Evolutionary conservation across 495 filamentous ascomycete species (phyloP).

Genomic region (Hypoxylon lienhwacheense): DNA sequence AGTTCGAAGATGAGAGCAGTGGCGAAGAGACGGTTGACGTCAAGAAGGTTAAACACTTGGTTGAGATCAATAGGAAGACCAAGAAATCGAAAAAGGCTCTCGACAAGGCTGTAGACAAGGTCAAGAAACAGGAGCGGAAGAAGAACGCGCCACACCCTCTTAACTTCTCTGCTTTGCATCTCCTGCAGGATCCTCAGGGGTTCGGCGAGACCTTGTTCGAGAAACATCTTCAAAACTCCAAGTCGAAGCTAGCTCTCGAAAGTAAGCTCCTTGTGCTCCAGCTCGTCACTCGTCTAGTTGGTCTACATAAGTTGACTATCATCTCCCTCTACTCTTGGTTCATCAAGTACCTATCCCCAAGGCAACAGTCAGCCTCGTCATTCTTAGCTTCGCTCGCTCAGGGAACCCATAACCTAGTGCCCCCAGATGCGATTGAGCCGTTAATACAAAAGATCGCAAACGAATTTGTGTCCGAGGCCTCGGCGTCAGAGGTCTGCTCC

Average conservation of each 20-base stretch:
- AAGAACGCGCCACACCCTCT: conserved; percentile 82
- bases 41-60: conserved; percentile 77
- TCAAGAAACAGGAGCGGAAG: conserved; percentile 80
- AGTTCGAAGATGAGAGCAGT: conserved; percentile 84
- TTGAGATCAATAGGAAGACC: conserved; percentile 91
- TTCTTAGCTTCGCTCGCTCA: conserved; percentile 93
- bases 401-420: conserved; percentile 85
- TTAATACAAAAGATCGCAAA: conserved; percentile 95
- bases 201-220: conserved; percentile 90
- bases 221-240: conserved; percentile 85
- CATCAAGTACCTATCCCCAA: conserved; percentile 83
- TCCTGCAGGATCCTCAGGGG: conserved; percentile 92
- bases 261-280: conserved; percentile 87
- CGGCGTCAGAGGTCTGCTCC: conserved; percentile 84
- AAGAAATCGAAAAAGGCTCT: conserved; percentile 79
- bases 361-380: conserved; percentile 89
- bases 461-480: conserved; percentile 95
- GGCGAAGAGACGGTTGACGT: conserved; percentile 80
- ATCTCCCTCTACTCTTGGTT: conserved; percentile 69
- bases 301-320: conserved; percentile 79
- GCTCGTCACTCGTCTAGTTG: conserved; percentile 85
- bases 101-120: conserved; percentile 73
- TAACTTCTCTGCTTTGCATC: conserved; percentile 94
- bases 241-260: conserved; percentile 85
- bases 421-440: conserved; percentile 90